phyloP scores from a whole-genome alignment of 352 stramenopile genomes.

The Plasmopara muralis region DNA sequence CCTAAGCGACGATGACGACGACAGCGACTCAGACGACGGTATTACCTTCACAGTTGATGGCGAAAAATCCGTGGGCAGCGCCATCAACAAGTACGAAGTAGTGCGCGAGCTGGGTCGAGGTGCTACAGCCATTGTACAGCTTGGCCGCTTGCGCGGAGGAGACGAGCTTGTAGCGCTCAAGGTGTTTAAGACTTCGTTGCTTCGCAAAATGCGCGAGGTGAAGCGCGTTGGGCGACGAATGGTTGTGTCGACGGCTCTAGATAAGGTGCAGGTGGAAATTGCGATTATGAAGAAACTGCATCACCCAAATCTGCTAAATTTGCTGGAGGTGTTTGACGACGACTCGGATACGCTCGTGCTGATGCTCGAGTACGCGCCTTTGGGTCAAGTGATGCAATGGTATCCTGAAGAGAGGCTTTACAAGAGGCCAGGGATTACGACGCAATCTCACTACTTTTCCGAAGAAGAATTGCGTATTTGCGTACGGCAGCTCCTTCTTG shows the following conservation, averaged over 20 bases:
- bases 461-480: constrained; percentile 55
- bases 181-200: constrained; percentile 80
- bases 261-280: constrained; percentile 85
- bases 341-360: constrained; percentile 77
- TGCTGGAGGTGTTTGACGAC: constrained; percentile 81
- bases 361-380: constrained; percentile 79
- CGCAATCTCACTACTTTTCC: constrained; percentile 28
- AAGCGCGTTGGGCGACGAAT: constrained; percentile 74
- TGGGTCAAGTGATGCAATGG: constrained; percentile 84
- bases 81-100: constrained; percentile 77
- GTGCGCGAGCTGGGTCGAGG: constrained; percentile 73
- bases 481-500: constrained; percentile 65
- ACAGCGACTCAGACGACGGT: constrained; percentile 32
- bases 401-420: constrained; percentile 51
- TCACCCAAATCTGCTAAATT: constrained; percentile 68
- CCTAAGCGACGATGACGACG: constrained; percentile 34
- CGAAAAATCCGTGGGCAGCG: constrained; percentile 14
- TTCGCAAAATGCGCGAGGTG: constrained; percentile 83
- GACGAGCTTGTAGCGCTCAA: constrained; percentile 71
- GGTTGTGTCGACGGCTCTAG: constrained; percentile 79
- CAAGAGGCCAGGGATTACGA: constrained; percentile 21
- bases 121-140: constrained; percentile 72
- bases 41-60: constrained; percentile 5
- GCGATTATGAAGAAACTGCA: constrained; percentile 87
- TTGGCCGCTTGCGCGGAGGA: constrained; percentile 51